Evolutionary conservation across 2,329 filamentous ascomycete species (phyloP).

Genomic region (Lasiodiplodia gonubiensis): DNA sequence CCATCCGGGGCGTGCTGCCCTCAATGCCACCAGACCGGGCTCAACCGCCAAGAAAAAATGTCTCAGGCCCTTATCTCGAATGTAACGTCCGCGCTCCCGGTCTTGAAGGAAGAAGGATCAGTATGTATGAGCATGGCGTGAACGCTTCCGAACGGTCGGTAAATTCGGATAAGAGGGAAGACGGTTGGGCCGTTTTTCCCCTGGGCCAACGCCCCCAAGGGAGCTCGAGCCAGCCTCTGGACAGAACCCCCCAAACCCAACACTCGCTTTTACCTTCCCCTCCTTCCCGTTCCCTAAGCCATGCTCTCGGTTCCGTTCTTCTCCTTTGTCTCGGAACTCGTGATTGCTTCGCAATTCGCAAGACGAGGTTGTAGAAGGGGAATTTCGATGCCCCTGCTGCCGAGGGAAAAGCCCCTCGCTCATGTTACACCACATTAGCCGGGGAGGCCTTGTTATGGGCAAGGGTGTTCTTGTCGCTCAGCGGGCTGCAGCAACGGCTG

Average conservation of each 20-base stretch:
- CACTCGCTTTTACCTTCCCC: background rate
- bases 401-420: background rate
- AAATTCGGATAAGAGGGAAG: background rate
- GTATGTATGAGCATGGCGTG: background rate
- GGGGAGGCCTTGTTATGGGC: background rate
- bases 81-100: background rate
- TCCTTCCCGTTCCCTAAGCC: slow-evolving; percentile 15
- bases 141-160: background rate
- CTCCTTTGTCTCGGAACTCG: background rate
- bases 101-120: background rate
- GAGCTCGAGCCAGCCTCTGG: slow-evolving; percentile 12
- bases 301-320: background rate
- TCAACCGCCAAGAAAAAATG: background rate
- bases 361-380: background rate
- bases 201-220: background rate
- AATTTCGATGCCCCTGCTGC: background rate
- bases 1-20: background rate
- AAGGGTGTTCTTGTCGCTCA: background rate
- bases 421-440: background rate
- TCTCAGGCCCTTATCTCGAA: slow-evolving; percentile 1
- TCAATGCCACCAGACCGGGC: background rate
- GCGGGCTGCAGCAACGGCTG: background rate
- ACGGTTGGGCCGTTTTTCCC: background rate
- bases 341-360: background rate
- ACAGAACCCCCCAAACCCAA: background rate